Evolutionary conservation across 2,329 filamentous ascomycete species (phyloP).

Genomic region (Aspergillus carbonarius): DNA sequence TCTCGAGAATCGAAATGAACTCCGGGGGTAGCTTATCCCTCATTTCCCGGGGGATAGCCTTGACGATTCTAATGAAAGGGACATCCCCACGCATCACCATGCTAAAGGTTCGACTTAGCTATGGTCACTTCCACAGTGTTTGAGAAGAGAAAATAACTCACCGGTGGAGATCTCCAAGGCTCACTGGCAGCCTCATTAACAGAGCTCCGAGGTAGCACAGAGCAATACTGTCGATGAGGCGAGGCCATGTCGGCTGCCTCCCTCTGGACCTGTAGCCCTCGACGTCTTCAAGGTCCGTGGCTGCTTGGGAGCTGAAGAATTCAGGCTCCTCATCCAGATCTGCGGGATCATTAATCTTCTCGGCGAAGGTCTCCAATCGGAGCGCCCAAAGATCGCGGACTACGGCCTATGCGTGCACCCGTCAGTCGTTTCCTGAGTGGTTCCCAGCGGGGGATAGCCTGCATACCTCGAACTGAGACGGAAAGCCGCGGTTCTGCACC

Average conservation of each 20-base stretch:
- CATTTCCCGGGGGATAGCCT: conserved; percentile 45
- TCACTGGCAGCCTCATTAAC: conserved; percentile 73
- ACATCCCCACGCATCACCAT: conserved; percentile 67
- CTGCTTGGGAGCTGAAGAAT: conserved; percentile 61
- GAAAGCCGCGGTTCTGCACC: conserved; percentile 64
- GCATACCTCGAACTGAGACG: conserved; percentile 68
- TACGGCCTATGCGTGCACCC: conserved; percentile 47
- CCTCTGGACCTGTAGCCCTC: conserved; percentile 34
- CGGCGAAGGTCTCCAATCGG: conserved; percentile 60
- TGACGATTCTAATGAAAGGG: conserved; percentile 66
- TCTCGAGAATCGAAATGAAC: conserved; percentile 42
- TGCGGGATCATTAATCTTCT: conserved; percentile 41
- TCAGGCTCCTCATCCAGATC: conserved; percentile 45
- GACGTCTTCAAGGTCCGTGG: conserved; percentile 42
- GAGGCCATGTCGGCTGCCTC: conserved; percentile 54
- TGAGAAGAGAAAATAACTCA: conserved; percentile 22
- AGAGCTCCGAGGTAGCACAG: conserved; percentile 78
- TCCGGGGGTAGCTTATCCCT: conserved; percentile 44
- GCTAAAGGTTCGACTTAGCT: conserved; percentile 14
- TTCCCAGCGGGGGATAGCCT: not conserved
- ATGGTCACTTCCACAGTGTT: not conserved
- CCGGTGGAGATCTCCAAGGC: conserved; percentile 67
- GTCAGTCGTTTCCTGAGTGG: conserved; percentile 5
- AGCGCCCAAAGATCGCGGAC: conserved; percentile 85
- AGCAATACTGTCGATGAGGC: conserved; percentile 70